Evolutionary conservation across 2,329 filamentous ascomycete genomes (phyloP), one percentile per base, ranked within the genome.

Genomic region (Aspergillus vadensis): DNA sequence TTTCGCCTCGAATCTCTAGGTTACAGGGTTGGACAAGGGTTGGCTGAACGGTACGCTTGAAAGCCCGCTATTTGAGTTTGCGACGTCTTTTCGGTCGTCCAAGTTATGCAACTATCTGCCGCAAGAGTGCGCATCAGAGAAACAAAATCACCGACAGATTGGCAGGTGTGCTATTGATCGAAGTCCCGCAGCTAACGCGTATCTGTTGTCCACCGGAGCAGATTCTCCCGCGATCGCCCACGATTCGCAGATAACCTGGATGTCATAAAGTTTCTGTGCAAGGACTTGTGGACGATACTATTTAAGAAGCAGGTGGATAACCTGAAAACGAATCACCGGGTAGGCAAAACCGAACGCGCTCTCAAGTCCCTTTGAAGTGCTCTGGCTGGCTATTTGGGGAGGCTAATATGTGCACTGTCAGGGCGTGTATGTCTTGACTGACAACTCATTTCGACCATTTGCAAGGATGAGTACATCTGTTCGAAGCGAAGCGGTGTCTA

Each of bases 221-320:
- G 77, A 55, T 79, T 79, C 59, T 76, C 77, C 25, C 72, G 74
- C 72, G 91, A 96, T 74, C 85, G 92, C 55, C 92, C 94, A 43
- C 90, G 92, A 52, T 96, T 97, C 74, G 91, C 89, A 63, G 92
- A 97, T 69, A 93, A 93, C 4, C 86, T 99, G 44, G 95, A 98
- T 73, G 90, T 93, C 53, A 99, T 99, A 75, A 99, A 99, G 76
- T 98, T 99, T 73, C 83, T 99, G 53, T 99, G 95, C 85, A 99
- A 99, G 81, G 95, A 99, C 76, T 83, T 99, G 48, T 99, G 95
- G 95, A 92, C 88, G 36, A 83, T 98, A 19, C 86, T 97, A 15
- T 99, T 97, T 77, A 86, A 91, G 74, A 99, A 99, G 79, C 96
- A 98, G 76, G 91, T 99, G 72, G 95, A 99, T 78, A 99, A 99